Evolutionary conservation across 2,329 filamentous ascomycete species (phyloP).

Genomic region (Phialophora expanda): DNA sequence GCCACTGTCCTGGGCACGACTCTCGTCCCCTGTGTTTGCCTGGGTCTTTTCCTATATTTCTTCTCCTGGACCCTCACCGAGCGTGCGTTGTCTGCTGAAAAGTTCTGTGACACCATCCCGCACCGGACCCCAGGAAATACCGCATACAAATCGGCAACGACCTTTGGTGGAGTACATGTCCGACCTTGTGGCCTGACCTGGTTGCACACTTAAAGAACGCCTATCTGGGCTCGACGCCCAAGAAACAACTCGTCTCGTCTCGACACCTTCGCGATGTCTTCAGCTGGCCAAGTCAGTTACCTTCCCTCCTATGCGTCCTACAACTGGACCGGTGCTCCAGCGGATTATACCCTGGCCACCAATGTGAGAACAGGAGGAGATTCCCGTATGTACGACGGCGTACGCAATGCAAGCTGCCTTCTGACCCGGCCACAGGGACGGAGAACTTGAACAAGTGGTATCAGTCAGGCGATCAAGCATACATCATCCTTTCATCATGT

Average conservation of each 20-base stretch:
- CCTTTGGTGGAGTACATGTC: neutral
- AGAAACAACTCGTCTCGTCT: neutral
- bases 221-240: slow-evolving; percentile 1
- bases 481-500: slow-evolving; percentile 71
- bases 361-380: slow-evolving; percentile 72
- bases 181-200: neutral
- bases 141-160: neutral
- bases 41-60: neutral
- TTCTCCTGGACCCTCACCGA: neutral
- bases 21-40: neutral
- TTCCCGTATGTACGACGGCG: slow-evolving; percentile 66
- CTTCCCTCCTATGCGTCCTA: slow-evolving; percentile 55
- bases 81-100: neutral
- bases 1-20: neutral
- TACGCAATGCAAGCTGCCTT: neutral
- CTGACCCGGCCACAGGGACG: slow-evolving; percentile 59
- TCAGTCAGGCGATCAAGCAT: slow-evolving; percentile 87
- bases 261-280: slow-evolving; percentile 25
- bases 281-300: slow-evolving; percentile 25
- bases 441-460: slow-evolving; percentile 98
- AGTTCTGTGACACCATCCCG: neutral
- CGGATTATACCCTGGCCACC: slow-evolving; percentile 53
- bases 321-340: slow-evolving; percentile 55
- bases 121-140: neutral
- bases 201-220: neutral